These are phyloP conservation scores for Ceriops tagal DNA, from an alignment of 345 rosid genomes.

Conservation along the genomic window DNA sequence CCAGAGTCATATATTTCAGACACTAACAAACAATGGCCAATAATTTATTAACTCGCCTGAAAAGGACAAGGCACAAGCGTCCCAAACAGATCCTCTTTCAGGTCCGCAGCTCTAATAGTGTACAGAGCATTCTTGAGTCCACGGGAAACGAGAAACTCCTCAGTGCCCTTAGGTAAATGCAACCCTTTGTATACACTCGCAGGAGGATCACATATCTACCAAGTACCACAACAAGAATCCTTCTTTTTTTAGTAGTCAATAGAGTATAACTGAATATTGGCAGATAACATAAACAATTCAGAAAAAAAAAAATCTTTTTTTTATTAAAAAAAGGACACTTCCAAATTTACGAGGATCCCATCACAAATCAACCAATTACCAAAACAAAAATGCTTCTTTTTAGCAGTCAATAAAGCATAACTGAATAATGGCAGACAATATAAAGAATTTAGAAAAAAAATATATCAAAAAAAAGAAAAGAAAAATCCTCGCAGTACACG, in stretches of 20 bases:
- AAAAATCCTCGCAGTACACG: slow-evolving; percentile 35
- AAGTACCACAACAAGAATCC: too few relatives aligned
- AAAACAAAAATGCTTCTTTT: too few relatives aligned
- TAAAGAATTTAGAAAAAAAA: too few relatives aligned
- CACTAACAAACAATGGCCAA: background rate
- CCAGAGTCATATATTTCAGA: background rate
- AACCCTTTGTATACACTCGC: slow-evolving; percentile 79
- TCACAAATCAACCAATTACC: too few relatives aligned
- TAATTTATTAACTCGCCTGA: slow-evolving; percentile 40
- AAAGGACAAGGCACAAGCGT: slow-evolving; percentile 60
- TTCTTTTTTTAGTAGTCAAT: too few relatives aligned
- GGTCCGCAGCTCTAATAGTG: slow-evolving; percentile 62
- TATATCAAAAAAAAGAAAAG: too few relatives aligned
- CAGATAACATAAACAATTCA: too few relatives aligned
- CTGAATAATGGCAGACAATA: too few relatives aligned
- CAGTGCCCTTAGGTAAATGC: slow-evolving; percentile 49
- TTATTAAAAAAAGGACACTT: slow-evolving; percentile 24
- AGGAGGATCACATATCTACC: slow-evolving; percentile 62
- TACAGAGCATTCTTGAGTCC: slow-evolving; percentile 82
- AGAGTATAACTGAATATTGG: too few relatives aligned
- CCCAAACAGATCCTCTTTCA: slow-evolving; percentile 80
- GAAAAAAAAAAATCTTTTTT: too few relatives aligned
- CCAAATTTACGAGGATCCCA: slow-evolving; percentile 41
- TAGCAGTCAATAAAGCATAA: too few relatives aligned
- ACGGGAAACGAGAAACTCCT: slow-evolving; percentile 55